These are phyloP conservation scores for Mortierella sp. DNA, from an alignment of 371 early-diverging fungal genomes.

Conservation along the genomic window DNA sequence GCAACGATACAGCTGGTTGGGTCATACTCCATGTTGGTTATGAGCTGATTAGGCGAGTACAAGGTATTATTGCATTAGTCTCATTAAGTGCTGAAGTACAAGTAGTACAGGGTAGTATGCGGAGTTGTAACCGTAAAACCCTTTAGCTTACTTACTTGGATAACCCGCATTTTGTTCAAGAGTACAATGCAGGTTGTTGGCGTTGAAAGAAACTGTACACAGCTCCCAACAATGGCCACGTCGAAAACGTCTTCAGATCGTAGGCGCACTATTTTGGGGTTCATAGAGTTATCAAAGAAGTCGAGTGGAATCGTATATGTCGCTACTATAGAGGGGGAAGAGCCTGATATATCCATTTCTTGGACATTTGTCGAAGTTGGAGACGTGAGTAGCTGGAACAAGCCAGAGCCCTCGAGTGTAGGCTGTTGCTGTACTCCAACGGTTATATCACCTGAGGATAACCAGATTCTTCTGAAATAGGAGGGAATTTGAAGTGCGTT, in stretches of 20 bases:
- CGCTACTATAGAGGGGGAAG: neutral
- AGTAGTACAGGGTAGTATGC: no score
- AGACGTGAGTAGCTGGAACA: conserved; percentile 1
- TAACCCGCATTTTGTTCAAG: neutral
- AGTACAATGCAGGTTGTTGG: neutral
- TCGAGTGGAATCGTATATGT: neutral
- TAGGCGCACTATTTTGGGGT: conserved; percentile 15
- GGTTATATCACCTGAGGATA: conserved; percentile 5
- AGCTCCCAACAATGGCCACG: neutral
- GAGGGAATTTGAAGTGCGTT: neutral
- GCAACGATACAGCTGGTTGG: conserved; percentile 17
- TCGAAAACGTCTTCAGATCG: neutral
- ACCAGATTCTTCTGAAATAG: neutral
- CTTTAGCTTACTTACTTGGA: neutral
- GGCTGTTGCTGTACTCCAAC: neutral
- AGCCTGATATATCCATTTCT: conserved; percentile 10
- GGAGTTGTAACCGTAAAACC: no score
- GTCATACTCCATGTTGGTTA: conserved; percentile 11
- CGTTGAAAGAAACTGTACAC: neutral
- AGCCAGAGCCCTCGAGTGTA: conserved; percentile 12
- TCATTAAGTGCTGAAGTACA: neutral
- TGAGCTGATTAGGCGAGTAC: neutral
- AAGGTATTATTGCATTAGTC: neutral
- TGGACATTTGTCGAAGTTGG: neutral
- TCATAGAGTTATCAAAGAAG: neutral